Evolutionary conservation across 306 rosid species (phyloP), one percentile per base, ranked within the genome.

Genomic region (Ochetophila trinervis): DNA sequence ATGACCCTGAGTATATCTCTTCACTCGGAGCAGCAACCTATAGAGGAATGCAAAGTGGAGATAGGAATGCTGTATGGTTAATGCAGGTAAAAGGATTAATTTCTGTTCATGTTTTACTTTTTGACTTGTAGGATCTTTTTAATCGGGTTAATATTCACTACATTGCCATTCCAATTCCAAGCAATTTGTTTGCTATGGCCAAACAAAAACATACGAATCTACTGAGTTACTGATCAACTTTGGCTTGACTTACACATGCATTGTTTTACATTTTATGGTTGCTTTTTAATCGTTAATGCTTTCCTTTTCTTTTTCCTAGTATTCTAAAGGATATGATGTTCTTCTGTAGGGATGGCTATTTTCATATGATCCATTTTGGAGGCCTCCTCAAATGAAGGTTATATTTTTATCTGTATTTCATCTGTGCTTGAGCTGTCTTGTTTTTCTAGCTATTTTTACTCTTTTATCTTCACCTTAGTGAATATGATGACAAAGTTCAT

Each of bases 301-400:
- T 44, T 24, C 34, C 60, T 15, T 21, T 45, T 18, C 5, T 23
- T 63, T 22, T 24, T 40, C 17, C 66, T 58, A 56, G 60, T 53
- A 57, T 63, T 66, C 64, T 58, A n/a, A 62, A 58, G 24, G 21
- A 14, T 45, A 14, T 57, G 44, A 24, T 61, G 62, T 55, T 19
- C 45, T 57, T 63, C 34, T 68, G 32, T 71, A 91, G 96, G 97
- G 97, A 23, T 88, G 96, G 96, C 77, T 88, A 67, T 91, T 91
- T 81, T 86, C 93, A 14, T 88, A 88, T 66, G 97, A 91, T 78
- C 97, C 96, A 6, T 91, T 86, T 62, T 88, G 96, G 97, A 88
- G 89, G 82, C 97, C 97, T 67, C 86, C 82, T n/a, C 97, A 91
- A 81, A 91, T 86, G 91, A 91, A 91, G 96, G 97, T 84, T 63